These are phyloP conservation scores for Lavandula angustifolia DNA, from an alignment of 257 asterid genomes.

Conservation along the genomic window DNA sequence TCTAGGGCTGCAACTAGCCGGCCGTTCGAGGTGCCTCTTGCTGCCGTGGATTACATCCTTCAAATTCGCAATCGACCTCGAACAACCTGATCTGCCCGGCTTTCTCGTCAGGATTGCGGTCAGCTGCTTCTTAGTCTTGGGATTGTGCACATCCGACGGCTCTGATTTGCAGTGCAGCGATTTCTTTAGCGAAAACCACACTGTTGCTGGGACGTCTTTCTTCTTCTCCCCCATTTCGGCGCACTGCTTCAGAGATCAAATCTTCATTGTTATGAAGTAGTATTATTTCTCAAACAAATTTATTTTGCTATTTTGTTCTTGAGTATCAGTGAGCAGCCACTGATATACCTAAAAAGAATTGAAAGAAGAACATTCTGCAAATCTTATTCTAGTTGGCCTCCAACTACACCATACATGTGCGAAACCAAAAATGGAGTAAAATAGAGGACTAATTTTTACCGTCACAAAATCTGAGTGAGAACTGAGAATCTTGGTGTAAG, in stretches of 20 bases:
- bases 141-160: constrained; percentile 60
- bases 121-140: constrained; percentile 44
- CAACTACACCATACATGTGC: no score
- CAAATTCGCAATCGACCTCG: constrained; percentile 68
- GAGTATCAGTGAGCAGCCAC: no score
- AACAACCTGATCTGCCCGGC: constrained; percentile 66
- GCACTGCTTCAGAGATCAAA: neutral
- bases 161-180: constrained; percentile 66
- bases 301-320: no score
- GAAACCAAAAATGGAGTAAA: no score
- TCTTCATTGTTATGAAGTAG: constrained; percentile 6
- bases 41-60: constrained; percentile 72
- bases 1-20: constrained; percentile 69
- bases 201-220: constrained; percentile 40
- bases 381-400: no score
- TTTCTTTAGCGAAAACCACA: constrained; percentile 64
- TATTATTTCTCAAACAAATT: no score
- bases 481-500: constrained; percentile 30
- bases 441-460: no score
- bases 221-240: constrained; percentile 41
- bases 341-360: no score
- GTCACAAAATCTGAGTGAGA: no score
- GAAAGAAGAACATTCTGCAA: no score
- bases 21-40: constrained; percentile 53
- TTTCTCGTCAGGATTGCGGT: constrained; percentile 43